Conservation (phyloP, 805 yeast species). For the Jamesozyma piceae region DNA sequence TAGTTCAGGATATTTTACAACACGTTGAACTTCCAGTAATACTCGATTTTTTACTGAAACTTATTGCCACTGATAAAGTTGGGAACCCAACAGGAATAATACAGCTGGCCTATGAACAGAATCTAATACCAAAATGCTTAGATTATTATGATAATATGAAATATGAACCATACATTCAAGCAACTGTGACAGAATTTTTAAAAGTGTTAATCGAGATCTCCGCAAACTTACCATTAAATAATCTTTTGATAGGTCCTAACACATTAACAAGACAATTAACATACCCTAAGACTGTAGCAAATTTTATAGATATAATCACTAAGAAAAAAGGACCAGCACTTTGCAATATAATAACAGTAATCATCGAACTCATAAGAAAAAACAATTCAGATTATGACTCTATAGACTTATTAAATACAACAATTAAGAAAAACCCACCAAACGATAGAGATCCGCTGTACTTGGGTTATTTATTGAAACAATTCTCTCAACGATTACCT, state of each 20-base stretch:
- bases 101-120: constrained; percentile 65
- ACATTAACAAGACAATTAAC: constrained; percentile 81
- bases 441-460: constrained; percentile 83
- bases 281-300: constrained; percentile 50
- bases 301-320: constrained; percentile 64
- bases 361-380: constrained; percentile 87
- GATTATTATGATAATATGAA: constrained; percentile 52
- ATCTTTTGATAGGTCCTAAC: constrained; percentile 82
- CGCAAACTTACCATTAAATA: constrained; percentile 76
- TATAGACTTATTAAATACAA: constrained; percentile 64
- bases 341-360: constrained; percentile 83
- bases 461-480: constrained; percentile 68
- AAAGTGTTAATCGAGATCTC: constrained; percentile 89
- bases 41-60: constrained; percentile 81
- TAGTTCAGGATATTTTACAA: constrained; percentile 51
- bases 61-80: constrained; percentile 85
- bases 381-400: constrained; percentile 93
- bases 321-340: constrained; percentile 64
- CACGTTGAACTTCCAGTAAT: constrained; percentile 84
- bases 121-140: constrained; percentile 61
- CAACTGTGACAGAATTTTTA: constrained; percentile 88
- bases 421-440: constrained; percentile 79
- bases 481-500: constrained; percentile 56
- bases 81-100: constrained; percentile 84
- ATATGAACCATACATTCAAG: constrained; percentile 56